Evolutionary conservation across 345 rosid genomes (phyloP).

Genomic region (Rhodamnia argentea): DNA sequence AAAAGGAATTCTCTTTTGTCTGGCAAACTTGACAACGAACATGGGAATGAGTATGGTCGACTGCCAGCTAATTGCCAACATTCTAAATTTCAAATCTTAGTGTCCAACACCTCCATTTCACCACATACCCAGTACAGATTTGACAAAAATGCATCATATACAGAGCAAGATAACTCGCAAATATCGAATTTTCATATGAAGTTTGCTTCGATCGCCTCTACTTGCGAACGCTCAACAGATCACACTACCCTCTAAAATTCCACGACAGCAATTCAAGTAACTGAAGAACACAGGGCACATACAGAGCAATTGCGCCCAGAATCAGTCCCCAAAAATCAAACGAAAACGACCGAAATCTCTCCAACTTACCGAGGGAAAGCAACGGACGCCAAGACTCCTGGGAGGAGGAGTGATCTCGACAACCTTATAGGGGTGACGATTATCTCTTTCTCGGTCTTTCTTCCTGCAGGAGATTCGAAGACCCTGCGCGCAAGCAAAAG

Average conservation of each 20-base stretch:
- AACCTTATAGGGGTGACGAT: slow-evolving; percentile 63
- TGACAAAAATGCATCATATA: background rate
- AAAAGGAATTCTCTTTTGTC: background rate
- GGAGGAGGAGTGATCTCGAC: slow-evolving; percentile 95
- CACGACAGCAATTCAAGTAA: background rate
- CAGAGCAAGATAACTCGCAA: background rate
- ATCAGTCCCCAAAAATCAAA: background rate
- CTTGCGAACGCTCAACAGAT: background rate
- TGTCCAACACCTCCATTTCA: background rate
- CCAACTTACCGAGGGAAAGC: slow-evolving; percentile 62
- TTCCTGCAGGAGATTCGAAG: slow-evolving; percentile 48
- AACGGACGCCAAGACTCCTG: slow-evolving; percentile 78
- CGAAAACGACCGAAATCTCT: background rate
- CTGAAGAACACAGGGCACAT: background rate
- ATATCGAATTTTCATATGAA: background rate
- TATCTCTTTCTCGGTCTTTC: slow-evolving; percentile 59
- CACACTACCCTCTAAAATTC: background rate
- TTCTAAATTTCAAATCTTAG: background rate
- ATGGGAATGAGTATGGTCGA: background rate
- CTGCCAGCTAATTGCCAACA: background rate
- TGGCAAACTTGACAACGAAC: background rate
- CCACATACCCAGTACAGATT: background rate
- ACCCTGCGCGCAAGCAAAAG: slow-evolving; percentile 17
- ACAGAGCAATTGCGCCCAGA: background rate
- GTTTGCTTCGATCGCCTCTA: background rate